Evolutionary conservation across 2,329 filamentous ascomycete species (phyloP).

Genomic region (Penicillium sp.): DNA sequence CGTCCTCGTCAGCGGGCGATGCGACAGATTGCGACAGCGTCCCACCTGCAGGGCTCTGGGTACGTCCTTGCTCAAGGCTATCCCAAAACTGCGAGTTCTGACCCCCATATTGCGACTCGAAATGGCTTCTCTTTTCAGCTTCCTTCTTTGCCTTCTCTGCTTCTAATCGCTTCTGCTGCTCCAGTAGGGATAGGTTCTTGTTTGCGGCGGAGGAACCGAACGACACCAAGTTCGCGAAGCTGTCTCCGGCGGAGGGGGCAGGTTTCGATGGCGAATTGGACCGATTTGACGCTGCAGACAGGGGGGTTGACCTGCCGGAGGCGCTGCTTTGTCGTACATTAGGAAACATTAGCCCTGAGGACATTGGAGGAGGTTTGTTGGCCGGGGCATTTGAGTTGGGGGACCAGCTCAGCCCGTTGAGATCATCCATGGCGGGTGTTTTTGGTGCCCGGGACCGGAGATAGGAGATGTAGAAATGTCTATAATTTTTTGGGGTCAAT

Average conservation of each 20-base stretch:
- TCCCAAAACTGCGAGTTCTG: conserved; percentile 72
- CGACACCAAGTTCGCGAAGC: conserved; percentile 66
- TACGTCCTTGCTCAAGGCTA: conserved; percentile 60
- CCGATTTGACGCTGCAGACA: conserved; percentile 31
- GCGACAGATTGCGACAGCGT: conserved; percentile 47
- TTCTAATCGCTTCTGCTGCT: conserved; percentile 68
- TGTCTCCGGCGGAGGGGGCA: conserved; percentile 46
- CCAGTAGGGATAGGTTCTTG: conserved; percentile 68
- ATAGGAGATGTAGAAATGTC: background rate
- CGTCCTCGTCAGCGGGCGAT: conserved; percentile 61
- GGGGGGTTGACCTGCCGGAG: conserved; percentile 47
- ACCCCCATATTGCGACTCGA: conserved; percentile 74
- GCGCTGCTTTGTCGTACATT: conserved; percentile 33
- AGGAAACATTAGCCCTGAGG: conserved; percentile 35
- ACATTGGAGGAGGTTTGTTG: conserved; percentile 40
- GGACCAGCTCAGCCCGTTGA: conserved; percentile 49
- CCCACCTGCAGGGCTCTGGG: conserved; percentile 45
- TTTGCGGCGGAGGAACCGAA: conserved; percentile 50
- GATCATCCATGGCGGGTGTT: conserved; percentile 45
- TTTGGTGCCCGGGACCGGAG: conserved; percentile 1
- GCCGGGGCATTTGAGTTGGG: conserved; percentile 33
- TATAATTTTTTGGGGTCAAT: background rate
- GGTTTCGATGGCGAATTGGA: conserved; percentile 42
- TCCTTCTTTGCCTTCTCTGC: conserved; percentile 76
- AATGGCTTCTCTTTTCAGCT: conserved; percentile 68